A percentile compares a stretch with the other conserved stretches of the same genome.
Evolutionary conservation across 495 filamentous ascomycete species (phyloP).

Genomic region (Penicillium cataractarum): DNA sequence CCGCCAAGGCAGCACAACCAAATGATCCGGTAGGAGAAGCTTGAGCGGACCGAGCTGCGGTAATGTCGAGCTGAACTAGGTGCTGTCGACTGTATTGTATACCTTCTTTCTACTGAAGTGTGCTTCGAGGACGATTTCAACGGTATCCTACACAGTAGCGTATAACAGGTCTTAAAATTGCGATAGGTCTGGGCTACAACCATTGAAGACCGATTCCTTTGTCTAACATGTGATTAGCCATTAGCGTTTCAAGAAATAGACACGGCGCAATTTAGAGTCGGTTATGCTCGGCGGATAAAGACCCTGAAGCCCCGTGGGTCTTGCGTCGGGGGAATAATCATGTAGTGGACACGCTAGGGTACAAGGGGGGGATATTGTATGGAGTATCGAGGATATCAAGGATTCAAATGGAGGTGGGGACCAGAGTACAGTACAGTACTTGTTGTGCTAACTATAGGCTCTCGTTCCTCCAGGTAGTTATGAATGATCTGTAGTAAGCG

Average conservation of each 20-base stretch:
- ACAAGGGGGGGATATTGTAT: neutral
- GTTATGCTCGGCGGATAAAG: neutral
- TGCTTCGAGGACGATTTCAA: neutral
- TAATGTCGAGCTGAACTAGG: neutral
- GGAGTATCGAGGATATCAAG: no score
- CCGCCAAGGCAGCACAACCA: conserved; percentile 16
- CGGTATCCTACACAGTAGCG: neutral
- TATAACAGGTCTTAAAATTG: neutral
- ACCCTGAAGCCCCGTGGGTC: conserved; percentile 1
- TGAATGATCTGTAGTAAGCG: neutral
- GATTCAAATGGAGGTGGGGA: no score
- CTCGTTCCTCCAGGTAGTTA: neutral
- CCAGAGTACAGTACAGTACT: no score
- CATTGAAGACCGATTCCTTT: neutral
- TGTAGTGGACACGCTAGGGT: neutral
- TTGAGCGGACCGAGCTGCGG: neutral
- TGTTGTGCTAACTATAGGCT: neutral
- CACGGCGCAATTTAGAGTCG: neutral
- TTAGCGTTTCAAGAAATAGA: neutral
- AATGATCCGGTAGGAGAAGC: neutral
- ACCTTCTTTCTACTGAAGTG: neutral
- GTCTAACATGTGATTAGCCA: neutral
- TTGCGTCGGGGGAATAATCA: neutral
- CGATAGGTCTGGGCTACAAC: neutral
- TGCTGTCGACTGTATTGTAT: neutral